phyloP scores from a whole-genome alignment of 1,284 basidiomycete species.

The Ganoderma sinense region DNA sequence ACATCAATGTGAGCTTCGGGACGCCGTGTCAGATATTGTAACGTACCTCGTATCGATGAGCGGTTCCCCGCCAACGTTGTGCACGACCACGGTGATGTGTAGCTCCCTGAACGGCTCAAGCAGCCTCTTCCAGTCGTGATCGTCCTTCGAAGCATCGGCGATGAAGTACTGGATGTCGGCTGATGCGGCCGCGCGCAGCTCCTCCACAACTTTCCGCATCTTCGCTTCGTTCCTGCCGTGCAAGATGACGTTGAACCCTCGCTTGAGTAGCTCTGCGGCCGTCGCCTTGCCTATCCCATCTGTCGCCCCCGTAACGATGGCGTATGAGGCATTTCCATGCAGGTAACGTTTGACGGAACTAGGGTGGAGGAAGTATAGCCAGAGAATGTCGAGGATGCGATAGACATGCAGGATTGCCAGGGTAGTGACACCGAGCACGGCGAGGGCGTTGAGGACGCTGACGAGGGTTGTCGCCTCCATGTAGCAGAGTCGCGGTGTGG shows the following conservation, averaged over 20 bases:
- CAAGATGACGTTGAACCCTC: slow-evolving; percentile 42
- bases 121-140: slow-evolving; percentile 33
- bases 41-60: too few species aligned
- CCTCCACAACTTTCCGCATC: slow-evolving; percentile 35
- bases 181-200: slow-evolving; percentile 26
- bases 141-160: slow-evolving; percentile 33
- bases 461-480: neutral
- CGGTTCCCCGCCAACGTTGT: slow-evolving; percentile 37
- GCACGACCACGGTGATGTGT: slow-evolving; percentile 38
- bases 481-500: neutral
- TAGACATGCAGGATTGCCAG: slow-evolving; percentile 29
- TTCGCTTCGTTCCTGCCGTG: slow-evolving; percentile 41
- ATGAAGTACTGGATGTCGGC: slow-evolving; percentile 38
- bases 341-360: slow-evolving; percentile 33
- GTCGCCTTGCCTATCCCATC: slow-evolving; percentile 41
- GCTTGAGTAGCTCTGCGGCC: slow-evolving; percentile 38
- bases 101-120: slow-evolving; percentile 34
- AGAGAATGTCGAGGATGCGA: slow-evolving; percentile 32
- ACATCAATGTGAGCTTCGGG: too few species aligned
- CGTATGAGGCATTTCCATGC: slow-evolving; percentile 35
- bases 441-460: slow-evolving; percentile 18
- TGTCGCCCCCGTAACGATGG: slow-evolving; percentile 40
- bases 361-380: slow-evolving; percentile 39
- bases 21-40: too few species aligned
- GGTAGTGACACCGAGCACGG: slow-evolving; percentile 27